Evolutionary conservation across 331 rosid species (phyloP).

Genomic region (Prunus yedoensis): DNA sequence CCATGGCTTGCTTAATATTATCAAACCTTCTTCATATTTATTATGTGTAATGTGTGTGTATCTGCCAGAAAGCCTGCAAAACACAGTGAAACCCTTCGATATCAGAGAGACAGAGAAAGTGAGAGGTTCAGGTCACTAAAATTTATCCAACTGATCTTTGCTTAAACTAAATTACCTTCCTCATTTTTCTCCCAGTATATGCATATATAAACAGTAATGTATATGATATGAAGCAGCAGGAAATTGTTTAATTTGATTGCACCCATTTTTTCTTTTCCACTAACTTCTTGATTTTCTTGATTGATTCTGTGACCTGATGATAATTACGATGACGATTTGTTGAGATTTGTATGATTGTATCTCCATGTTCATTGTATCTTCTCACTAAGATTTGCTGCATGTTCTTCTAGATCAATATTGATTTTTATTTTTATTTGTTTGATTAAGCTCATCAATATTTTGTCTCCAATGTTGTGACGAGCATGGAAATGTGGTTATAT

Average conservation of each 20-base stretch:
- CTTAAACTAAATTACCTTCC: neutral
- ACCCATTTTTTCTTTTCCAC: no score
- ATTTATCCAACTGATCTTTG: neutral
- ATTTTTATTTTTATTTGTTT: neutral
- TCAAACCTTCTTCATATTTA: neutral
- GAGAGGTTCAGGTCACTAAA: neutral
- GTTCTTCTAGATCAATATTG: neutral
- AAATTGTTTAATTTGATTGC: neutral
- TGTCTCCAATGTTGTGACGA: neutral
- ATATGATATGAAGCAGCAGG: neutral
- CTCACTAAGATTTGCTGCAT: constrained; percentile 11
- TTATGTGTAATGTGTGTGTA: no score
- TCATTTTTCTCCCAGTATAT: no score
- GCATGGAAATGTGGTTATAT: neutral
- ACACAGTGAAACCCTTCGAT: neutral
- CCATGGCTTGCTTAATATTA: no score
- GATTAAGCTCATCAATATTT: neutral
- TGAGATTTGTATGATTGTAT: neutral
- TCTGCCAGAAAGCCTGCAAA: no score
- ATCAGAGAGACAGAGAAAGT: neutral
- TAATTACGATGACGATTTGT: neutral
- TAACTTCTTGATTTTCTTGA: neutral
- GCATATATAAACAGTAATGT: no score
- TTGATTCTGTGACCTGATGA: neutral
- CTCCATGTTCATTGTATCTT: neutral